Evolutionary conservation across 2,329 filamentous ascomycete genomes (phyloP).

Genomic region (Aureobasidium sp.): DNA sequence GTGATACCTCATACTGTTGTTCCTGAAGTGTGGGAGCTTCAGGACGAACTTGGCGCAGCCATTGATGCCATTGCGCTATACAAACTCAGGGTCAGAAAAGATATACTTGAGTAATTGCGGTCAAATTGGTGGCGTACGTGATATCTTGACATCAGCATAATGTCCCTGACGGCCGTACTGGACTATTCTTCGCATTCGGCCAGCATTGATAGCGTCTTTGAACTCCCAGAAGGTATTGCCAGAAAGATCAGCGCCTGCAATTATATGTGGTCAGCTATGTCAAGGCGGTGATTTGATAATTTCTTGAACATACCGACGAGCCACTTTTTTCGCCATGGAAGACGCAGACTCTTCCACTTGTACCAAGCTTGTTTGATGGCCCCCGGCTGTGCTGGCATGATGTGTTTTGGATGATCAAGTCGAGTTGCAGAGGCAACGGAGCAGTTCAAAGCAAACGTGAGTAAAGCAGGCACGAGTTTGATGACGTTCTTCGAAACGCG

Average conservation of each 20-base stretch:
- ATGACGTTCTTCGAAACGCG: conserved; percentile 10
- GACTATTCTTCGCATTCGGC: conserved; percentile 52
- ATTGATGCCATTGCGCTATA: conserved; percentile 61
- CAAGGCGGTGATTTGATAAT: conserved; percentile 11
- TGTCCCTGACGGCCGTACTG: conserved; percentile 48
- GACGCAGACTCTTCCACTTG: conserved; percentile 54
- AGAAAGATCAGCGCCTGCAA: conserved; percentile 51
- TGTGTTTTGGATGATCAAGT: conserved; percentile 11
- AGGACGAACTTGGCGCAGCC: conserved; percentile 55
- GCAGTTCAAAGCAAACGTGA: background rate
- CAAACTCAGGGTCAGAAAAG: conserved; percentile 1
- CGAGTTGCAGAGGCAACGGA: background rate
- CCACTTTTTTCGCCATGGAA: conserved; percentile 56
- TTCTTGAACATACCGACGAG: conserved; percentile 44
- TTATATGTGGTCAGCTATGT: conserved; percentile 13
- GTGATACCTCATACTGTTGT: conserved; percentile 50
- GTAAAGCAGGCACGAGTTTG: background rate
- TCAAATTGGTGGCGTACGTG: conserved; percentile 36
- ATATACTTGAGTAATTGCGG: background rate
- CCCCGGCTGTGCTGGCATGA: conserved; percentile 34
- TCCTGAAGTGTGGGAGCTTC: conserved; percentile 52
- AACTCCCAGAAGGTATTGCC: conserved; percentile 65
- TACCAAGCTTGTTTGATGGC: conserved; percentile 46
- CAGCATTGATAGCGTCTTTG: conserved; percentile 49
- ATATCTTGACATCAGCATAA: conserved; percentile 53